Evolutionary conservation across 2,329 filamentous ascomycete genomes (phyloP).

Genomic region (Trichoderma brevicompactum): DNA sequence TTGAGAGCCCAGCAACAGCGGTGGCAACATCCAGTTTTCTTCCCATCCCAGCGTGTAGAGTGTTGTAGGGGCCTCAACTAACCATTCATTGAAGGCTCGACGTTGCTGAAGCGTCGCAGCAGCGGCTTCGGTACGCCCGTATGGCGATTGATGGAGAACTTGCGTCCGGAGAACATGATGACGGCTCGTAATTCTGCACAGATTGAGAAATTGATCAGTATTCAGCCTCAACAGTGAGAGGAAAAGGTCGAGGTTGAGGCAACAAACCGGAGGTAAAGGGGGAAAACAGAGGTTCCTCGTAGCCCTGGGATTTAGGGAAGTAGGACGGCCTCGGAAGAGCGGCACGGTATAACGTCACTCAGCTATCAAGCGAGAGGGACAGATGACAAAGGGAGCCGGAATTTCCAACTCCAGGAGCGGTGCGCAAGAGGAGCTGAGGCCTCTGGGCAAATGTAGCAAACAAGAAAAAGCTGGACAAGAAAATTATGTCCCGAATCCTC

Average conservation of each 20-base stretch:
- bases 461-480: constrained; percentile 3
- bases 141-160: constrained; percentile 70
- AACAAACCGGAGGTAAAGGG: constrained; percentile 3
- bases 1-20: not conserved
- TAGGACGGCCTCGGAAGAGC: constrained; percentile 27
- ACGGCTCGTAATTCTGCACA: not conserved
- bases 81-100: constrained; percentile 62
- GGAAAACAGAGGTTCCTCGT: not conserved
- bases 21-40: constrained; percentile 6
- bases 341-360: constrained; percentile 27
- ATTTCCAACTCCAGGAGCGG: constrained; percentile 12
- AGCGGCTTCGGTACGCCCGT: constrained; percentile 62
- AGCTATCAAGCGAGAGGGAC: constrained; percentile 20
- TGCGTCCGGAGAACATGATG: constrained; percentile 60
- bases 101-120: constrained; percentile 61
- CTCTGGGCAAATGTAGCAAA: not conserved
- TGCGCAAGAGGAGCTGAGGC: not conserved
- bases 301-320: not conserved
- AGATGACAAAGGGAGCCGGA: not conserved
- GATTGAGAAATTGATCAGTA: not conserved
- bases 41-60: not conserved
- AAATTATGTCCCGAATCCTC: constrained; percentile 4
- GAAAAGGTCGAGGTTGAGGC: not conserved
- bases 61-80: constrained; percentile 36
- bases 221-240: not conserved